These are phyloP conservation scores for Gossypium thurberi DNA, from an alignment of 345 rosid genomes.

Conservation along the genomic window DNA sequence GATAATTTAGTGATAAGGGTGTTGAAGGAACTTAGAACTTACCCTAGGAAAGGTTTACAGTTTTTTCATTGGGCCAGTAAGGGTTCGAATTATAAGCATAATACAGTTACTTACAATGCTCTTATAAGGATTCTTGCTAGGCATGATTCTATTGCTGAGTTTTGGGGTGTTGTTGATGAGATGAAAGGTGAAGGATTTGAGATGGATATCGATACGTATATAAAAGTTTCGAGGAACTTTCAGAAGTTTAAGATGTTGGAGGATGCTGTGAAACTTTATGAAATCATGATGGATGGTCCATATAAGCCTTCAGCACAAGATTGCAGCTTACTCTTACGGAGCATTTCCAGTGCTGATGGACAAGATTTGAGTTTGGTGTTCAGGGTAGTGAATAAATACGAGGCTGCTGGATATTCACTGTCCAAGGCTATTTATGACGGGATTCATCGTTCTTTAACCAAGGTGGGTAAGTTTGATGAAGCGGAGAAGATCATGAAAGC, in stretches of 20 bases:
- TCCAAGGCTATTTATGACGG: slow-evolving; percentile 75
- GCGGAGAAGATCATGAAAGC: slow-evolving; percentile 51
- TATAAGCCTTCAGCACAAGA: slow-evolving; percentile 68
- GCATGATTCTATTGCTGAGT: slow-evolving; percentile 49
- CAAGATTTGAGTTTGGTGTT: slow-evolving; percentile 57
- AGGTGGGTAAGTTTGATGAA: slow-evolving; percentile 54
- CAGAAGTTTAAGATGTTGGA: slow-evolving; percentile 59
- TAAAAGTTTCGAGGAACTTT: slow-evolving; percentile 70
- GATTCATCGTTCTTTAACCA: slow-evolving; percentile 65
- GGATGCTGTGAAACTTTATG: slow-evolving; percentile 75
- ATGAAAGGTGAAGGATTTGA: slow-evolving; percentile 57
- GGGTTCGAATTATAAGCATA: slow-evolving; percentile 33
- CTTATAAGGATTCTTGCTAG: slow-evolving; percentile 55
- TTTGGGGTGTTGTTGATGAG: slow-evolving; percentile 62
- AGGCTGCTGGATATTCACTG: slow-evolving; percentile 43
- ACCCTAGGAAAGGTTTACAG: slow-evolving; percentile 44
- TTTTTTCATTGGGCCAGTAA: slow-evolving; percentile 51
- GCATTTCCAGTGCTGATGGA: slow-evolving; percentile 37
- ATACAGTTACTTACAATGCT: slow-evolving; percentile 52
- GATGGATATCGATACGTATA: slow-evolving; percentile 66
- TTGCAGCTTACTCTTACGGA: slow-evolving; percentile 53
- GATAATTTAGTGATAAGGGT: slow-evolving; percentile 66
- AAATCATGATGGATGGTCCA: slow-evolving; percentile 83
- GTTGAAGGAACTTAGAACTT: slow-evolving; percentile 51
- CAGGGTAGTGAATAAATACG: slow-evolving; percentile 55